Percentiles rank a stretch among this genome's conserved stretches.
Conservation (phyloP, 306 rosid genomes). For the Dryas drummondii region DNA sequence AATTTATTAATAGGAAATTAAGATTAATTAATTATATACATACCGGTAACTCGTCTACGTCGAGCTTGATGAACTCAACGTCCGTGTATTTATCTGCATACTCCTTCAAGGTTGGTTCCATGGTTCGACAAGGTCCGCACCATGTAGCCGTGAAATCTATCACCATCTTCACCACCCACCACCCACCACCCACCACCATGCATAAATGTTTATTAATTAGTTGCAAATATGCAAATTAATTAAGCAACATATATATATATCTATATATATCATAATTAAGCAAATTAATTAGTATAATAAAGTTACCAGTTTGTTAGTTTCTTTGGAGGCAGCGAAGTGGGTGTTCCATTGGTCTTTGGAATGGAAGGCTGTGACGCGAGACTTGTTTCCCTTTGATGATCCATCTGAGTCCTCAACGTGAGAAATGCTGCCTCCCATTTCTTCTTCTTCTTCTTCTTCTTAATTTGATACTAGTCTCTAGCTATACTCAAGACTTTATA, state of each 20-base stretch:
- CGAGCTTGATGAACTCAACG: conserved; percentile 66
- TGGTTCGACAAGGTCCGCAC: conserved; percentile 78
- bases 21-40: not conserved
- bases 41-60: conserved; percentile 69
- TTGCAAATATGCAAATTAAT: too few relatives aligned
- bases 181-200: not conserved
- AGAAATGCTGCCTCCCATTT: conserved; percentile 52
- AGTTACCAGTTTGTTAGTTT: conserved; percentile 63
- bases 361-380: conserved; percentile 45
- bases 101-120: conserved; percentile 58
- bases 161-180: conserved; percentile 49
- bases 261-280: not conserved
- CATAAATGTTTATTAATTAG: not conserved
- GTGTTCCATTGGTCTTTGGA: conserved; percentile 56
- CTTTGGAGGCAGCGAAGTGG: conserved; percentile 46
- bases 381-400: conserved; percentile 18
- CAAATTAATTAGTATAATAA: not conserved
- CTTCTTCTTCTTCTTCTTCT: not conserved
- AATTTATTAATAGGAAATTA: too few relatives aligned
- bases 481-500: too few relatives aligned
- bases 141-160: conserved; percentile 77
- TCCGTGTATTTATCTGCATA: conserved; percentile 55
- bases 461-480: too few relatives aligned
- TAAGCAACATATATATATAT: not conserved
- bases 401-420: not conserved